Evolutionary conservation across 305 asterid genomes (phyloP), one percentile per base, ranked within the genome.

Genomic region (Petunia hybrid): DNA sequence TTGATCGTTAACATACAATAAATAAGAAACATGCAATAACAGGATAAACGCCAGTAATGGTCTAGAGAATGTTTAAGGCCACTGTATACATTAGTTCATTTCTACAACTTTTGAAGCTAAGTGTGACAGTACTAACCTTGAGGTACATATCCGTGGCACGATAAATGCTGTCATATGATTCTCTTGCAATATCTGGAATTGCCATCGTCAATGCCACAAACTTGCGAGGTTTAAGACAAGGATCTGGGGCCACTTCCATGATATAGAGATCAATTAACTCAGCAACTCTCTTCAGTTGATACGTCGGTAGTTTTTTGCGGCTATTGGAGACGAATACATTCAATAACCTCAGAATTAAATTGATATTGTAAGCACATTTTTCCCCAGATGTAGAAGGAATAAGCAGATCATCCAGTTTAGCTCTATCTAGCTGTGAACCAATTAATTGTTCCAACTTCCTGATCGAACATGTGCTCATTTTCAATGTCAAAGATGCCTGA

Each of bases 211-310:
- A 83, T 45, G 88, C 87, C 43, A 82, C 60, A 81, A 92, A 91
- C 80, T 86, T 89, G 67, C 77, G 61, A 62, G 91, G 89, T 59
- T 77, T 82, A 12, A 92, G 85, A 64, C 13, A 31, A 8, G 88
- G 90, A 86, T 92, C 97, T 53, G 97, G 94, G 13, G 95, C 90
- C 38, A 90, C 91, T 88, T 92, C 93, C 62, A 80, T 81, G 31
- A 90, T 85, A 84, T 88, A 92, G 65, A 69, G 78, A 79, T 92
- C 95, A 6, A 88, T 82, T 86, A 92, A 87, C 39, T 6, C 3
- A 22, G 84, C 90, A 78, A 88, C 93, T 86, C 84, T 88, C 83
- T 80, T 88, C 90, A 88, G 62, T 22, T 85, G 80, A n/a, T 67
- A 22, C 56, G 80, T 41, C 13, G 64, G 55, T 9, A 53, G 40